phyloP scores from a whole-genome alignment of 208 protist species.

The Endotrypanum monterogeii region DNA sequence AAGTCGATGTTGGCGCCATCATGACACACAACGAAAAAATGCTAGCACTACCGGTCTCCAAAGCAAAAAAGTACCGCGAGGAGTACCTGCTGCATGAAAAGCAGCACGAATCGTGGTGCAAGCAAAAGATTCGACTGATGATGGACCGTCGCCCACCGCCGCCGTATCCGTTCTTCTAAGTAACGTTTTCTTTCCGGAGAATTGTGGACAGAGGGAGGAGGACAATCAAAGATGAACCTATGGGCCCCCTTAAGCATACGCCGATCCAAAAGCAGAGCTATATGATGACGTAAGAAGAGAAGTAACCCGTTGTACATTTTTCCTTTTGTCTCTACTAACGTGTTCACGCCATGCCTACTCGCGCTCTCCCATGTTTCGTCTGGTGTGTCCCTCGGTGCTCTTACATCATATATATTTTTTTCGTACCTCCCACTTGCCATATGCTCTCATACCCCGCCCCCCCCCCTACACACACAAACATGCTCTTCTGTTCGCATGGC shows the following conservation, averaged over 20 bases:
- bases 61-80: conserved; percentile 78
- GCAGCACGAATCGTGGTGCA: conserved; percentile 90
- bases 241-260: neutral
- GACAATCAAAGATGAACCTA: neutral
- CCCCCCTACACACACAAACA: neutral
- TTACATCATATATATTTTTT: neutral
- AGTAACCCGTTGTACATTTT: no score
- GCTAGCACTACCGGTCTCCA: conserved; percentile 55
- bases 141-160: conserved; percentile 79
- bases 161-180: conserved; percentile 82
- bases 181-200: neutral
- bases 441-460: neutral
- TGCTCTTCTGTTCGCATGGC: no score
- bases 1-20: conserved; percentile 79
- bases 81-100: conserved; percentile 83
- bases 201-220: neutral
- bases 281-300: no score
- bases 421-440: neutral
- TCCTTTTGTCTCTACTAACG: no score
- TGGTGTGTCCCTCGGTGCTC: neutral
- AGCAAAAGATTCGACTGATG: conserved; percentile 84
- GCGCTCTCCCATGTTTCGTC: neutral
- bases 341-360: no score
- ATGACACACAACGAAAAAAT: conserved; percentile 86
- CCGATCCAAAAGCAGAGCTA: neutral